Percentiles rank a stretch among this genome's conserved stretches.
phyloP scores from a whole-genome alignment of 2,329 filamentous ascomycete species.

The Cytospora piceae region DNA sequence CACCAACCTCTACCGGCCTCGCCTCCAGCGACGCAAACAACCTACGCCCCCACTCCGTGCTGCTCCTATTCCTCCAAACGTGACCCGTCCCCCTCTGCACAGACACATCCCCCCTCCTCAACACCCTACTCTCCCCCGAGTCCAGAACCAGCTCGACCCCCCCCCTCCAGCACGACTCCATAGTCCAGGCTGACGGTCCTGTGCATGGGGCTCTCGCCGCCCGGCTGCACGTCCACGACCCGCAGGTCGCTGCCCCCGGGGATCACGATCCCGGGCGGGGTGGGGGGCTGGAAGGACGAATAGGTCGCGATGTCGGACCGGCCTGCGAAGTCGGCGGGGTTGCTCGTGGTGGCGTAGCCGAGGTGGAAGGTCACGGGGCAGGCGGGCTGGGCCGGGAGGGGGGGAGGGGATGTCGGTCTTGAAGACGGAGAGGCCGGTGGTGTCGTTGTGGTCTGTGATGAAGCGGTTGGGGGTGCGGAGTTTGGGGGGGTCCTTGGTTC shows the following conservation, averaged over 20 bases:
- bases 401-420: conserved; percentile 23
- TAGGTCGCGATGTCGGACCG: conserved; percentile 28
- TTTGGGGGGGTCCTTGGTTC: conserved; percentile 5
- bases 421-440: conserved; percentile 29
- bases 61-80: conserved; percentile 44
- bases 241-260: conserved; percentile 30
- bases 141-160: conserved; percentile 53
- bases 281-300: conserved; percentile 1
- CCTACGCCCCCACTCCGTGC: conserved; percentile 47
- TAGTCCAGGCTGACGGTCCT: conserved; percentile 53
- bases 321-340: conserved; percentile 16
- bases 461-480: conserved; percentile 21
- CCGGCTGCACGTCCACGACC: conserved; percentile 32
- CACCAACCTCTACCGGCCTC: too few species aligned
- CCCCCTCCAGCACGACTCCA: conserved; percentile 53
- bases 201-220: conserved; percentile 37
- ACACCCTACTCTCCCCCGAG: conserved; percentile 46
- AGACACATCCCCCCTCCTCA: conserved; percentile 50
- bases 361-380: conserved; percentile 20
- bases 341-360: conserved; percentile 7
- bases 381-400: conserved; percentile 23
- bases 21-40: conserved; percentile 36
- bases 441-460: conserved; percentile 32
- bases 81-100: conserved; percentile 53
- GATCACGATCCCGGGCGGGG: conserved; percentile 24